Base-by-base conservation (phyloP, 2,329 filamentous ascomycete genomes). In the Fusarium napiforme region DNA sequence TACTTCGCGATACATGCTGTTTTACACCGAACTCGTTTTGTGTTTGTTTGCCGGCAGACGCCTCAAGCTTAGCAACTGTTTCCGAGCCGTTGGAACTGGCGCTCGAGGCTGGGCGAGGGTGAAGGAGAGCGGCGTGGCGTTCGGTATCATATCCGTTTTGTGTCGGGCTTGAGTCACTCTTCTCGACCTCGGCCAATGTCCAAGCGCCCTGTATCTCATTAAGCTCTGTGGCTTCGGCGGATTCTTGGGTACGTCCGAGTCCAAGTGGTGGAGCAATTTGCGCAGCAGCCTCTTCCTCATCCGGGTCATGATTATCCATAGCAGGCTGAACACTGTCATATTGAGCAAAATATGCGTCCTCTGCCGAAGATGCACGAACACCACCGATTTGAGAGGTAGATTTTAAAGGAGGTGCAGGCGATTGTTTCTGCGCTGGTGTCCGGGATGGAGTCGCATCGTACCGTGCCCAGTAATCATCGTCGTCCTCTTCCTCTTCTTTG, bases 301-400 rank as follows among this genome's bases (percentile, higher is more conserved):
- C 92, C n/a, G 93, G 93, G 74, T 95, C 93, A 79, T 95, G 91
- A 63, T 90, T 90, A 81, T 96, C 93, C 86, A 96, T 90, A 37
- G 93, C 93, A 5, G 93, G 93, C 79, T 96, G 93, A 14, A 96
- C 93, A 71, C 89, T 86, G 75, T 93, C 91, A 80, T 96, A 96
- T 79, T 92, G 90, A 23, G 92, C 89, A 80, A 90, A 96, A 81
- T 96, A 96, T 47, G 90, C 90, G 52, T 92, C 89, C 70, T 95
- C 93, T 26, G 85, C 85, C 12, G 85, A 84, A 15, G 81, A 71
- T 42, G 58, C 75, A 28, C 75, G 74, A 60, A 77, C 77, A 39
- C 78, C 57, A 32, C 61, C 66, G 18, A 58, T 65, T 40, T 76
- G 59, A 21, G 76, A 72, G 26, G 81, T 79, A 12, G 79, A 64